A percentile compares a stretch with the other conserved stretches of the same genome.
Conservation (phyloP, 1,284 basidiomycete species). For the Austroboletus novae-zelandiae region DNA sequence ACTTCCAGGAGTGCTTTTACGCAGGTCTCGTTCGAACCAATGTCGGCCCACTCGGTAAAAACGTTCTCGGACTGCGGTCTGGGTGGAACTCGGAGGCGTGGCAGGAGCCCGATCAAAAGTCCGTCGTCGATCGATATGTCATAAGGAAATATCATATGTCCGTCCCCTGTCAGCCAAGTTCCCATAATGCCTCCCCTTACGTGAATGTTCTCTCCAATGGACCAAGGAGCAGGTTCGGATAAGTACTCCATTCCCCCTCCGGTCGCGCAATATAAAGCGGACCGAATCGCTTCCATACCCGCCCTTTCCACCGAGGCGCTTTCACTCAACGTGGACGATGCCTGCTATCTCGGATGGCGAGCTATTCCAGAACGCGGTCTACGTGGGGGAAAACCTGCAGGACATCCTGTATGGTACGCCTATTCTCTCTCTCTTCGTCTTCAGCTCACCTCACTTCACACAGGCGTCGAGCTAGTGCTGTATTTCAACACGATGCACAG, state of each 20-base stretch:
- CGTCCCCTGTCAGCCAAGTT: too few relatives aligned
- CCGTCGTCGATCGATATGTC: too few relatives aligned
- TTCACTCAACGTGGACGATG: neutral
- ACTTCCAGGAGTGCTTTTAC: too few relatives aligned
- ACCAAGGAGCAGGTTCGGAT: too few relatives aligned
- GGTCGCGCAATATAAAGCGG: neutral
- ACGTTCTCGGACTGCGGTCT: too few relatives aligned
- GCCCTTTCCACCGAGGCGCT: neutral
- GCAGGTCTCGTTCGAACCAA: too few relatives aligned
- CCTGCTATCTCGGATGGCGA: neutral
- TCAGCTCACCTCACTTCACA: neutral
- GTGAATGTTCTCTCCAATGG: too few relatives aligned
- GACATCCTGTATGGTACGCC: slow-evolving; percentile 11
- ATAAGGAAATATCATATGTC: too few relatives aligned
- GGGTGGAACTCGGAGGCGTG: too few relatives aligned
- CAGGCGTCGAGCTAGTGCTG: slow-evolving; percentile 13
- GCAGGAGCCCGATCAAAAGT: too few relatives aligned
- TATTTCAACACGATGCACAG: slow-evolving; percentile 9
- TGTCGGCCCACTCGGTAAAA: too few relatives aligned
- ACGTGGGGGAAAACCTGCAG: slow-evolving; percentile 9
- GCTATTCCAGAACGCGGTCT: slow-evolving; percentile 1
- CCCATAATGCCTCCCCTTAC: too few relatives aligned
- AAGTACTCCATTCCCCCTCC: neutral
- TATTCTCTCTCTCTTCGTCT: neutral
- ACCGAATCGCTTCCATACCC: neutral